Base-by-base conservation (phyloP, 805 yeast genomes). In the Candida coleopterorum region DNA sequence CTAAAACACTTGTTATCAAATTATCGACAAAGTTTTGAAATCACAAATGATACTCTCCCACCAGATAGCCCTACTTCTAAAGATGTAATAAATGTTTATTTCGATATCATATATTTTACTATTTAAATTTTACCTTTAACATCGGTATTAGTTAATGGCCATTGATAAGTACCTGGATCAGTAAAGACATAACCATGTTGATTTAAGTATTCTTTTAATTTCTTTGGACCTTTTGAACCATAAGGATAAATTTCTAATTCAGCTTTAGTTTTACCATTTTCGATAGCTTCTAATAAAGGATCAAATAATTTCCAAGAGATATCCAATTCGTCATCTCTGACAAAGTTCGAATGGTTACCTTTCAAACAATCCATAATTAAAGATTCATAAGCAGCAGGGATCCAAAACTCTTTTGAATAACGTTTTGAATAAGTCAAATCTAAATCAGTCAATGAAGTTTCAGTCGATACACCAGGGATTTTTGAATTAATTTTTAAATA, bases 351-450 rank as follows among this genome's bases (percentile, higher is more conserved):
- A 66, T 93, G 98, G 63, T 89, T 95, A 39, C 94, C 97, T 48
- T 77, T 74, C 56, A 83, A 64, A 45, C 90, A 85, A 62, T 93
- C 97, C 62, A 94, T 79, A 52, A 93, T 86, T 50, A 93, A 77
- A 1, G 96, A 84, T 70, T 93, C 98, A 62, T 93, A 93, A 28
- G 97, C 97, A 70, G 90, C 96, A 30, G 98, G 97, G 53, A 93
- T 89, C 81, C 93, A 84, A 66, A 86, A 83, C 56, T 86, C 83
- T 45, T 84, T 69, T 18, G 72, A 66, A 68, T 83, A 93, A 56
- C 97, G 79, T 34, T 72, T 70, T 38, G 81, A 66, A 61, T 93
- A 93, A 24, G 94, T 84, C 55, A 93, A 72, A 58, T 93, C 96
- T 53, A 93, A 77, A 57, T 90, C 97, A 18, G 96, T 86, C 42